Base-by-base conservation (phyloP, 371 early-diverging fungal species). In the Dinochytrium kinnereticum region DNA sequence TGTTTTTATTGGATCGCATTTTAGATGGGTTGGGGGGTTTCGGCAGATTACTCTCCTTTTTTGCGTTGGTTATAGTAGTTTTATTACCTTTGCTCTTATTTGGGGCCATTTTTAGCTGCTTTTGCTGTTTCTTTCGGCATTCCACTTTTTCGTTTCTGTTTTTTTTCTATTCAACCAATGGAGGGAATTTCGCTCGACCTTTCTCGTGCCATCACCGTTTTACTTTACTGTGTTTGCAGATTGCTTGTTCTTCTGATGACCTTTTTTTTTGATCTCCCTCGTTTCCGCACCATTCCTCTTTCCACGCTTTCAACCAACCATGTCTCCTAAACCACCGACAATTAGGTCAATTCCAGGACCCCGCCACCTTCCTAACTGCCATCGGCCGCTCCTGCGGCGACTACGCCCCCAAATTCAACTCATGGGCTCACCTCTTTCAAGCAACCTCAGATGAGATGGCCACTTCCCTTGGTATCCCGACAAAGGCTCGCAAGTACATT, bases 401-500 rank as follows among this genome's bases (percentile, higher is more conserved):
- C 31, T 51, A 78, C 26, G 84, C 86, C 15, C 85, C 84, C 64
- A 88, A 88, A 75, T 90, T 90, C 81, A 86, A 81, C 66, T 76
- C 78, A 50, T 88, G 88, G 90, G 85, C 87, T 24, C 86, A 86
- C 55, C 81, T 90, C 40, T 87, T 90, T 73, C 82, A 84, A 50
- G 85, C 84, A 37, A 76, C 87, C 5, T 34, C 81, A 1, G 72
- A 73, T 15, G 83, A 86, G 71, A 86, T 90, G 88, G 82, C 80
- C 75, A 71, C 70, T 10, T 75, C 79, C 15, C 76, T 87, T 76
- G 85, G 83, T 17, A 74, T 90, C 7, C 81, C 84, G 26, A 74
- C 79, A 51, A 78, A 78, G 66, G 82, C 84, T 78, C 79, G 88
- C 38, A 85, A 81, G 53, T 82, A 85, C 39, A 83, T 86, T 69